Evolutionary conservation across 2,329 filamentous ascomycete species (phyloP), one percentile per base, ranked within the genome.

Genomic region (Penicillium palitans): DNA sequence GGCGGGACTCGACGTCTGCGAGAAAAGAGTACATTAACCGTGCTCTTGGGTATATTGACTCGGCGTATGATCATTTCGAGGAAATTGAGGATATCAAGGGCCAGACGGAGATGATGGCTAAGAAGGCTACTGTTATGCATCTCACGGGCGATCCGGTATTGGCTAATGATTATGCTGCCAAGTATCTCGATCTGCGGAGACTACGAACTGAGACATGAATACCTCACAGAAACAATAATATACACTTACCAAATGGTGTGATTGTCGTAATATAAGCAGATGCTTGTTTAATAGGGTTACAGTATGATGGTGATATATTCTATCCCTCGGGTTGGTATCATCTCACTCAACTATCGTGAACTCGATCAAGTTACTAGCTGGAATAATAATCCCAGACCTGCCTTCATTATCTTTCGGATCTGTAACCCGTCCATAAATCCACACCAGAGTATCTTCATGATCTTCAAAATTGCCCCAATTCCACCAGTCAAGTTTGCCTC

Each of bases 61-160:
- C 79, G 60, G 84, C 88, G 0, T 86, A 87, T 64, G 78, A 76
- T 54, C 83, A 87, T 61, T 96, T 85, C 71, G 84, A 86, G 42
- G 81, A 80, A 47, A 79, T 91, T 15, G 86, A 90, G 70, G 90
- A 90, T 70, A 76, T 87, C 15, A 76, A 79, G n/a, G 86, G 86
- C 54, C 88, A 90, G 75, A 88, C 90, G 68, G 89, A 92, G 74
- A 87, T 90, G 80, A 83, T 93, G 77, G 88, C 89, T 21, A 95
- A 95, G 80, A 93, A 91, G 75, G 88, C 90, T 4, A 87, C 87
- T 51, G 83, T 96, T 51, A 89, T 90, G 80, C 86, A 87, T 72
- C 78, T 88, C 47, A 81, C 84, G 8, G 90, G 88, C 0, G 88
- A 92, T 65, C 73, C 80, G 63, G 80, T 79, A 19, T 67, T 87